Conservation (phyloP, 805 yeast genomes). For the Metschnikowia peoriensis region DNA sequence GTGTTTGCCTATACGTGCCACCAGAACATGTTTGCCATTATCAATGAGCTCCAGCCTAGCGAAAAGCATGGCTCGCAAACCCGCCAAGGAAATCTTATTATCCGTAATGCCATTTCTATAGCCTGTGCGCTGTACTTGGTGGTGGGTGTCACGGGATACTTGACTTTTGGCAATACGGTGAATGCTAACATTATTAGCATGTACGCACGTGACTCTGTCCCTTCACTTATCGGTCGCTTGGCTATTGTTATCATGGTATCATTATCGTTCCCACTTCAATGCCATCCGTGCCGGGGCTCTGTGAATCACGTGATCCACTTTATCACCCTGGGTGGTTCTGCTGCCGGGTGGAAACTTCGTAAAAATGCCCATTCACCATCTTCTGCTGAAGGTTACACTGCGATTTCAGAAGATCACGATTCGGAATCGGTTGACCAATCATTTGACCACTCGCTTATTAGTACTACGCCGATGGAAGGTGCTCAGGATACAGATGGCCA, state of each 20-base stretch:
- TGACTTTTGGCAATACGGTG: conserved; percentile 81
- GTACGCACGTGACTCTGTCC: conserved; percentile 53
- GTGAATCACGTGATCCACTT: conserved; percentile 62
- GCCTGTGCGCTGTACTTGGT: conserved; percentile 58
- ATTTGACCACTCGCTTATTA: conserved; percentile 37
- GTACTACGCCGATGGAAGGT: conserved; percentile 47
- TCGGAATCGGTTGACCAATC: conserved; percentile 15
- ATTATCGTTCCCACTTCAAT: conserved; percentile 75
- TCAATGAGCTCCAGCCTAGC: conserved; percentile 57
- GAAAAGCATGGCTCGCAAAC: conserved; percentile 39
- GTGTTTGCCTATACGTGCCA: conserved; percentile 82
- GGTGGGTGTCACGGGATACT: conserved; percentile 69
- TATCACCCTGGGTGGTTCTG: conserved; percentile 32
- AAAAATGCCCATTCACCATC: conserved; percentile 17
- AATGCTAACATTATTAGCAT: conserved; percentile 68
- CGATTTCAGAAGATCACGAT: conserved; percentile 14
- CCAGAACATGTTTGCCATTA: conserved; percentile 75
- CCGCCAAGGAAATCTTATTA: conserved; percentile 47
- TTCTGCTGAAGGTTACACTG: conserved; percentile 25
- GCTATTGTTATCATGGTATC: conserved; percentile 69
- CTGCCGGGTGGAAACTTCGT: conserved; percentile 21
- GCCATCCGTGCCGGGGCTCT: conserved; percentile 78
- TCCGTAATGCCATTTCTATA: conserved; percentile 52
- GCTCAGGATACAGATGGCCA: conserved; percentile 47
- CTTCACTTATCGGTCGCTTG: conserved; percentile 54